These are phyloP conservation scores for Lepidium aucheri DNA, from an alignment of 345 rosid species.

Conservation along the genomic window DNA sequence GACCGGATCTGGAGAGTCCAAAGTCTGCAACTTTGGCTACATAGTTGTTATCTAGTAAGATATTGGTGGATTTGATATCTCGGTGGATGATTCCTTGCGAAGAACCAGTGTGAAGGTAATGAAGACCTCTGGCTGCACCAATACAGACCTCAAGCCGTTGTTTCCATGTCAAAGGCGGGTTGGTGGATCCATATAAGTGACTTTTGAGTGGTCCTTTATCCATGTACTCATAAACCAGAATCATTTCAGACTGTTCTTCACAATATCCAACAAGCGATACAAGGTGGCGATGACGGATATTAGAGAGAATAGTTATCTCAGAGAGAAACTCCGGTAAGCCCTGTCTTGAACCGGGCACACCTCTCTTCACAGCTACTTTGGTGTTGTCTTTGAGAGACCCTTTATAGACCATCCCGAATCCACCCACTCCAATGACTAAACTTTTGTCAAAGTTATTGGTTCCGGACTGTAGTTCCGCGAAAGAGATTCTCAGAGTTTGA, in stretches of 20 bases:
- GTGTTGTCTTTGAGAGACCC: conserved; percentile 69
- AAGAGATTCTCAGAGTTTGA: conserved; percentile 58
- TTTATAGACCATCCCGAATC: conserved; percentile 92
- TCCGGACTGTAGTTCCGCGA: conserved; percentile 57
- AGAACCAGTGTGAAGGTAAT: conserved; percentile 94
- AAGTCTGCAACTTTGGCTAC: conserved; percentile 93
- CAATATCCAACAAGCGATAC: conserved; percentile 91
- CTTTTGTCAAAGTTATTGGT: conserved; percentile 72
- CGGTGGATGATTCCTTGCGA: conserved; percentile 93
- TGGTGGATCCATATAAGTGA: conserved; percentile 59
- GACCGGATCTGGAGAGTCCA: conserved; percentile 93
- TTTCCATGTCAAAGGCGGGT: conserved; percentile 77
- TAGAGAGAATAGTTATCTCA: conserved; percentile 71
- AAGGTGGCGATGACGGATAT: conserved; percentile 87
- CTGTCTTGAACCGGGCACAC: conserved; percentile 86
- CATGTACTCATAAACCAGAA: conserved; percentile 89
- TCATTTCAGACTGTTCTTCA: conserved; percentile 94
- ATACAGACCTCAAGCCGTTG: conserved; percentile 86
- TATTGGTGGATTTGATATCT: conserved; percentile 90
- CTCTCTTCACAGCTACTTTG: conserved; percentile 85
- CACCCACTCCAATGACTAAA: conserved; percentile 75
- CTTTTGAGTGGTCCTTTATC: conserved; percentile 85
- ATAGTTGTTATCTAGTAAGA: conserved; percentile 56
- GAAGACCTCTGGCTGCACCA: conserved; percentile 91
- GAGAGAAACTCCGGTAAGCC: conserved; percentile 94